A percentile compares a stretch with the other conserved stretches of the same genome.
Evolutionary conservation across 768 basidiomycete species (phyloP).

Genomic region (Russula compacta): DNA sequence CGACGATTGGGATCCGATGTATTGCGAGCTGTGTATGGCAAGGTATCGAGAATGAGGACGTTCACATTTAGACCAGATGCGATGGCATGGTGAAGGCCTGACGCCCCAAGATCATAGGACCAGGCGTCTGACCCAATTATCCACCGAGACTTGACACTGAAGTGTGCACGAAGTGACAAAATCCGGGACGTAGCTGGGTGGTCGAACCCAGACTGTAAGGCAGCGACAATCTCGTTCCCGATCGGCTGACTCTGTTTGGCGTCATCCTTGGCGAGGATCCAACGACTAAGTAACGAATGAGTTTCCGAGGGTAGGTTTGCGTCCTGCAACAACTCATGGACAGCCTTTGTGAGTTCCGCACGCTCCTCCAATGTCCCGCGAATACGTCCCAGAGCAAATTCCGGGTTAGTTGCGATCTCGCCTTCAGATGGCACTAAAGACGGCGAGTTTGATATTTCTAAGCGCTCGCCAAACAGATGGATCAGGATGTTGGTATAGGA

Average conservation of each 20-base stretch:
- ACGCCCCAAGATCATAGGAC: constrained; percentile 94
- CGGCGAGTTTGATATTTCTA: constrained; percentile 83
- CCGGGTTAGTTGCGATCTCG: constrained; percentile 76
- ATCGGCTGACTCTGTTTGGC: constrained; percentile 47
- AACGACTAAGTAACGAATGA: constrained; percentile 67
- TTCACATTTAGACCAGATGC: constrained; percentile 89
- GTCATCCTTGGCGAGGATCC: constrained; percentile 74
- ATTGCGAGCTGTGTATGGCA: constrained; percentile 78
- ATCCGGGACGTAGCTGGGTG: constrained; percentile 46
- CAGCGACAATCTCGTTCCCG: constrained; percentile 46
- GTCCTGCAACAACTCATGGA: constrained; percentile 56
- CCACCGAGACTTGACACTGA: constrained; percentile 75
- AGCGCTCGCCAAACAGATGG: constrained; percentile 67
- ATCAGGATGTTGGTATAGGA: constrained; percentile 85
- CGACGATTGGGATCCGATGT: constrained; percentile 60
- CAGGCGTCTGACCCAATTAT: constrained; percentile 98
- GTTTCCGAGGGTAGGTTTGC: constrained; percentile 42
- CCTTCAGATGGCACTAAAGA: constrained; percentile 61
- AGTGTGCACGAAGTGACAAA: constrained; percentile 49
- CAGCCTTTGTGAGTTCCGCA: constrained; percentile 50
- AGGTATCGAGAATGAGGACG: constrained; percentile 88
- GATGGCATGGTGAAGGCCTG: constrained; percentile 90
- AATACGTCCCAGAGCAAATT: constrained; percentile 89
- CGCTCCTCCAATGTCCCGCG: constrained; percentile 74
- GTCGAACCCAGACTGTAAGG: constrained; percentile 35